Conservation (phyloP, 495 filamentous ascomycete genomes). For the Talaromyces liani region DNA sequence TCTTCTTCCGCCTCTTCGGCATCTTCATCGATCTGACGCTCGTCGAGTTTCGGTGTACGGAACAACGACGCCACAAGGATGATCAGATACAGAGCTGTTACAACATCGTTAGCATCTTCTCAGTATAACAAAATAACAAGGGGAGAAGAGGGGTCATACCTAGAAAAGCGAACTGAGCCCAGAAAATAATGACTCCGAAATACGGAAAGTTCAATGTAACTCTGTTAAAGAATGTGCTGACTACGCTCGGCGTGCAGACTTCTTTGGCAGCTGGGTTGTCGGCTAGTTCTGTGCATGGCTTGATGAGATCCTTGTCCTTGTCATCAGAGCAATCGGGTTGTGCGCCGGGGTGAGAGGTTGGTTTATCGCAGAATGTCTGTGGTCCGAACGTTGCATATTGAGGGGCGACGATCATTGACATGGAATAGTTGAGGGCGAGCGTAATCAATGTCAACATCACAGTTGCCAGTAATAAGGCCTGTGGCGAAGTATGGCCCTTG, state of each 20-base stretch:
- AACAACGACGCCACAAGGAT: conserved; percentile 70
- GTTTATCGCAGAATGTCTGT: conserved; percentile 78
- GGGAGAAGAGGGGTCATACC: conserved; percentile 31
- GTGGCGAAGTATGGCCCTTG: conserved; percentile 80
- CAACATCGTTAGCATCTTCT: conserved; percentile 12
- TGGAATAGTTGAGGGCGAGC: conserved; percentile 82
- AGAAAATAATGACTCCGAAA: conserved; percentile 89
- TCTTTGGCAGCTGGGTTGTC: conserved; percentile 51
- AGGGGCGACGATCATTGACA: conserved; percentile 85
- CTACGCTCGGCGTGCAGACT: conserved; percentile 85
- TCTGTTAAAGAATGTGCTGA: conserved; percentile 86
- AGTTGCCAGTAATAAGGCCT: conserved; percentile 85
- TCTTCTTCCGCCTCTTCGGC: conserved; percentile 94
- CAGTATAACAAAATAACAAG: background rate
- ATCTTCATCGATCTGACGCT: conserved; percentile 74
- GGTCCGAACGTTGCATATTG: conserved; percentile 93
- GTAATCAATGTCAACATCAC: conserved; percentile 84
- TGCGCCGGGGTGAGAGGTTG: conserved; percentile 42
- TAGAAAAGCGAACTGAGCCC: conserved; percentile 89
- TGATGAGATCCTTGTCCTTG: conserved; percentile 57
- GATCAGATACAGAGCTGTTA: conserved; percentile 61
- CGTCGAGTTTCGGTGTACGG: conserved; percentile 67
- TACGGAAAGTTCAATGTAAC: conserved; percentile 94
- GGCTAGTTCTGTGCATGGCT: conserved; percentile 70
- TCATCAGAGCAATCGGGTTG: conserved; percentile 65